phyloP scores from a whole-genome alignment of 139 green algal species.

The Bryopsis sp. region DNA sequence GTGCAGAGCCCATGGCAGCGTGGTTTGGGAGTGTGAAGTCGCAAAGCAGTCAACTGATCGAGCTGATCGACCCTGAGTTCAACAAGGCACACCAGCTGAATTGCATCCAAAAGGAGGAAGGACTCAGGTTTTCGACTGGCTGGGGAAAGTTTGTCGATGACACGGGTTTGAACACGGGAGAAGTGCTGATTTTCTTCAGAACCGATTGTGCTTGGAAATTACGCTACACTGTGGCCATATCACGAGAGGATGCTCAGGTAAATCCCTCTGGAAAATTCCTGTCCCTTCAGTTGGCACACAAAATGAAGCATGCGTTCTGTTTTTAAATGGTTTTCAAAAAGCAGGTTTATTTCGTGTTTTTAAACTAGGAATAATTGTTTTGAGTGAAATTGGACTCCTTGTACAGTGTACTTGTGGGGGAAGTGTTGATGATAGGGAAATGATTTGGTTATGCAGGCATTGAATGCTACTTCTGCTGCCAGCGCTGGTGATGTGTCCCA shows the following conservation, averaged over 20 bases:
- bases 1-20: neutral
- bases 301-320: neutral
- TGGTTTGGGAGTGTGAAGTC: neutral
- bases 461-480: no score
- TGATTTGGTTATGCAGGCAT: no score
- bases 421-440: no score
- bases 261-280: neutral
- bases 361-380: neutral
- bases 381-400: neutral
- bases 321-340: neutral
- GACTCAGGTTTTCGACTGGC: neutral
- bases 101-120: slow-evolving; percentile 1
- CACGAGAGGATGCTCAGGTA: slow-evolving; percentile 8
- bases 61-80: neutral
- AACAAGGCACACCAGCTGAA: slow-evolving; percentile 14
- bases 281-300: neutral
- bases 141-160: slow-evolving; percentile 18
- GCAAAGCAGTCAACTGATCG: neutral
- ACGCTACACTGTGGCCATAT: neutral
- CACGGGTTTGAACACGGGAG: neutral
- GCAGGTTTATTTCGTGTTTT: neutral
- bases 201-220: slow-evolving; percentile 11
- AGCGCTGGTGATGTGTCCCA: no score
- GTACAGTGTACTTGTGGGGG: no score
- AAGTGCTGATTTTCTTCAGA: slow-evolving; percentile 14